Base-by-base conservation (phyloP, 208 protist genomes). In the Trypanosoma congolense region DNA sequence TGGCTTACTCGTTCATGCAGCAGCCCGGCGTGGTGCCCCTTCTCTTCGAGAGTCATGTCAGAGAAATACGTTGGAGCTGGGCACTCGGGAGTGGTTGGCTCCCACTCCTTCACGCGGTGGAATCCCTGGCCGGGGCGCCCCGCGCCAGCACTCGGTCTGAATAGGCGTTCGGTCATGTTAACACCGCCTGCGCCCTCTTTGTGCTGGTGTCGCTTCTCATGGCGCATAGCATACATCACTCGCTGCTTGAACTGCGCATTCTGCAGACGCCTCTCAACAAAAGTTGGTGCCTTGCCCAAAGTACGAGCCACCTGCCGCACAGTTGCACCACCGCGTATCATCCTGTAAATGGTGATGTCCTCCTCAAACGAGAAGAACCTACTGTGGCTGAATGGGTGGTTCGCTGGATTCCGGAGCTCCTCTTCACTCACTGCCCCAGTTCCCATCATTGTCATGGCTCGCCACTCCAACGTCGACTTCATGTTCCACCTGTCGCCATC, bases 331-430 rank as follows among this genome's bases (percentile, higher is more conserved):
- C 81, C 76, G 49, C 83, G 77, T n/a, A 94, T 77, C 87, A 90
- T 90, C 46, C 74, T 63, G 51, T 91, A 94, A 50, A 94, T 87
- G 10, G 64, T 60, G 18, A 73, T 59, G 55, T 94, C 87, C 3
- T 94, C 87, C 16, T 94, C 83, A 31, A 91, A 87, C 22, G 65
- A 80, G 58, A 90, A 94, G 67, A 90, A 91, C 60, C 76, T 82
- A 65, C 78, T 91, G 75, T 90, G 80, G 45, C 78, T 91, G 42
- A 90, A 89, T 0, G 87, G 87, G 77, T 94, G 87, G 61, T 94
- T 91, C 3, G 78, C 83, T 25, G 87, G 83, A 53, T 94, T 90
- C 26, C 62, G 62, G 67, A 91, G 51, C 57, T 91, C 83, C 53
- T 73, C 60, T 31, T 75, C 75, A 0, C 76, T 75, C 6, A 91